Percentiles rank a stretch among this genome's conserved stretches.
These are phyloP conservation scores for Megacollybia marginata DNA, from an alignment of 768 basidiomycete species.

Conservation along the genomic window DNA sequence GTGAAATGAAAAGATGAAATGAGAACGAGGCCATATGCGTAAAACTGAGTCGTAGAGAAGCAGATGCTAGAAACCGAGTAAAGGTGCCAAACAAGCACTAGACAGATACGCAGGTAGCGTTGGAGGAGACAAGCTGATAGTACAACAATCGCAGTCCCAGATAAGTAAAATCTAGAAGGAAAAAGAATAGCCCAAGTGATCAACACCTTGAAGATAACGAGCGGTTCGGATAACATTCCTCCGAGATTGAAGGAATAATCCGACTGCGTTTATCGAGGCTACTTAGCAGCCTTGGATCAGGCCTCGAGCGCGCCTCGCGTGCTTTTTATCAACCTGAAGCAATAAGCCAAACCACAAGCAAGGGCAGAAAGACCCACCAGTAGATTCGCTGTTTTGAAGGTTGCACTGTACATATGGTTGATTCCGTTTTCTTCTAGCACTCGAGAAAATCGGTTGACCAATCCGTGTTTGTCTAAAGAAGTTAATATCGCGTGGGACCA, in stretches of 20 bases:
- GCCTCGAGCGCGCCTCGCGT: conserved; percentile 48
- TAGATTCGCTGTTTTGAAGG: conserved; percentile 78
- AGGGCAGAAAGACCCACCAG: conserved; percentile 35
- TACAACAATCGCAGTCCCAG: too few species aligned
- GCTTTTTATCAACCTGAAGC: conserved; percentile 46
- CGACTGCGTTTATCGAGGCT: too few species aligned
- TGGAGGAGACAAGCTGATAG: too few species aligned
- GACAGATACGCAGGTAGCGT: too few species aligned
- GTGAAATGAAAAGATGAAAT: background rate
- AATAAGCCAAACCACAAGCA: background rate
- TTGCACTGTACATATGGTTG: conserved; percentile 81
- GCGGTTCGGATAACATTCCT: too few species aligned
- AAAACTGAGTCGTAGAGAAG: too few species aligned
- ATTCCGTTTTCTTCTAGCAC: conserved; percentile 67
- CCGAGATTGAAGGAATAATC: too few species aligned
- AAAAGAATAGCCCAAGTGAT: too few species aligned
- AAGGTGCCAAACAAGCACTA: too few species aligned
- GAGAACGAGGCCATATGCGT: background rate
- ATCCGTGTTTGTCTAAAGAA: conserved; percentile 61
- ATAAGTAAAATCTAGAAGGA: too few species aligned
- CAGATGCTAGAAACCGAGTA: too few species aligned
- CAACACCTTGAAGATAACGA: too few species aligned
- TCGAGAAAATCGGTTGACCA: conserved; percentile 70
- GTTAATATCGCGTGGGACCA: conserved; percentile 4
- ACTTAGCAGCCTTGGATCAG: conserved; percentile 52